These are phyloP conservation scores for Arctostaphylos glauca DNA, from an alignment of 148 eudicot species.

Conservation along the genomic window DNA sequence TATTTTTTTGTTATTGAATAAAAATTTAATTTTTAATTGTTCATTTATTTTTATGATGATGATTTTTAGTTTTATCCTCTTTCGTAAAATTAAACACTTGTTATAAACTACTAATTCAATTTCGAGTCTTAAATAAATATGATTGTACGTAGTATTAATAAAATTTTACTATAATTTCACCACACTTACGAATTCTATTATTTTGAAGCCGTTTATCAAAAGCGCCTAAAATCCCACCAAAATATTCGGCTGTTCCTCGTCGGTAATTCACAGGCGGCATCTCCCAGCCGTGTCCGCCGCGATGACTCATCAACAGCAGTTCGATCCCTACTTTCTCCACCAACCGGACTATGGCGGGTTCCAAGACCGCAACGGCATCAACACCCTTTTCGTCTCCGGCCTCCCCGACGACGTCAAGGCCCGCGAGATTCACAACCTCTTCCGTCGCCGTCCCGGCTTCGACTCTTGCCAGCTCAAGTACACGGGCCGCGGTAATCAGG, in stretches of 20 bases:
- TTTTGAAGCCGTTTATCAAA: no score
- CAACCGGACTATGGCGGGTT: conserved; percentile 21
- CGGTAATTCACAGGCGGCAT: not conserved
- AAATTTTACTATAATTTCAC: no score
- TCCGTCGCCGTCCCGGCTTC: conserved; percentile 82
- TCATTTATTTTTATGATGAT: no score
- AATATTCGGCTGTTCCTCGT: not conserved
- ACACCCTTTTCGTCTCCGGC: conserved; percentile 88
- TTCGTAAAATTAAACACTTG: no score
- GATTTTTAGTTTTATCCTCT: no score
- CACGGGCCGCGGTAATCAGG: conserved; percentile 89
- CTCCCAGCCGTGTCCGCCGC: no score
- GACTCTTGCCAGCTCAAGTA: conserved; percentile 85
- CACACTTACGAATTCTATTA: no score
- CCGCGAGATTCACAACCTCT: conserved; percentile 91
- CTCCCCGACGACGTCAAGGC: conserved; percentile 85
- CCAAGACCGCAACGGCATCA: conserved; percentile 41
- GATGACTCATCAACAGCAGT: conserved; percentile 21
- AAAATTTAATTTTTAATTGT: no score
- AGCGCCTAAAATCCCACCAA: not conserved
- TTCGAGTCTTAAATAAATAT: no score
- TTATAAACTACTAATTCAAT: no score
- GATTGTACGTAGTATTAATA: no score
- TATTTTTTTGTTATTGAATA: no score
- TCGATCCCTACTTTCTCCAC: conserved; percentile 44